phyloP scores from a whole-genome alignment of 1,284 basidiomycete species.

The Ustilago shanxiensis region DNA sequence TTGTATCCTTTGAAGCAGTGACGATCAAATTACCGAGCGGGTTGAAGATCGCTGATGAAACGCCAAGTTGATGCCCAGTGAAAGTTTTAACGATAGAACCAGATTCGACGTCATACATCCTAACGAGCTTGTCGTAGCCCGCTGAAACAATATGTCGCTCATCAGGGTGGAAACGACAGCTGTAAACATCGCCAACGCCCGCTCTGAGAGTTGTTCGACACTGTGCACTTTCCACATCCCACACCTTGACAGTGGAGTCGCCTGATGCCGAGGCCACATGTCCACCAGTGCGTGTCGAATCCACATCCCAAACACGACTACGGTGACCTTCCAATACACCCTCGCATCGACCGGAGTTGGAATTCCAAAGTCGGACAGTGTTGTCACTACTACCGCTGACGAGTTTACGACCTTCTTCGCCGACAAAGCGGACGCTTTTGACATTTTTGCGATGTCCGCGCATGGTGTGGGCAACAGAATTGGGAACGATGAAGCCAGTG shows the following conservation, averaged over 20 bases:
- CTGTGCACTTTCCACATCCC: constrained; percentile 65
- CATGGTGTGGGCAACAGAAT: constrained; percentile 59
- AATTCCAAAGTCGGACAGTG: constrained; percentile 61
- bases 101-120: constrained; percentile 72
- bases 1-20: constrained; percentile 73
- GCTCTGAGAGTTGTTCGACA: constrained; percentile 47
- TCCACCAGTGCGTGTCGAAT: constrained; percentile 60
- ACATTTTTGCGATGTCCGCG: constrained; percentile 72
- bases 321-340: constrained; percentile 70
- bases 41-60: constrained; percentile 72
- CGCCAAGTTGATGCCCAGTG: constrained; percentile 72
- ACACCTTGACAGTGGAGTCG: constrained; percentile 72
- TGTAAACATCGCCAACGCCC: constrained; percentile 72
- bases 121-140: constrained; percentile 73
- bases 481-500: constrained; percentile 60
- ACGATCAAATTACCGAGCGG: constrained; percentile 72
- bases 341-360: constrained; percentile 62
- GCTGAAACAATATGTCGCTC: constrained; percentile 71
- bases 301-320: constrained; percentile 72
- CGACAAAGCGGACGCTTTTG: constrained; percentile 72
- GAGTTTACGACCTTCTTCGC: constrained; percentile 67
- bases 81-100: constrained; percentile 72
- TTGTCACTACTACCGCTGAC: constrained; percentile 72
- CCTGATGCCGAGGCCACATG: constrained; percentile 71
- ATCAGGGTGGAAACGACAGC: constrained; percentile 71